Conservation (phyloP, 1,284 basidiomycete species). For the Cystobasidiaceae sp. region DNA sequence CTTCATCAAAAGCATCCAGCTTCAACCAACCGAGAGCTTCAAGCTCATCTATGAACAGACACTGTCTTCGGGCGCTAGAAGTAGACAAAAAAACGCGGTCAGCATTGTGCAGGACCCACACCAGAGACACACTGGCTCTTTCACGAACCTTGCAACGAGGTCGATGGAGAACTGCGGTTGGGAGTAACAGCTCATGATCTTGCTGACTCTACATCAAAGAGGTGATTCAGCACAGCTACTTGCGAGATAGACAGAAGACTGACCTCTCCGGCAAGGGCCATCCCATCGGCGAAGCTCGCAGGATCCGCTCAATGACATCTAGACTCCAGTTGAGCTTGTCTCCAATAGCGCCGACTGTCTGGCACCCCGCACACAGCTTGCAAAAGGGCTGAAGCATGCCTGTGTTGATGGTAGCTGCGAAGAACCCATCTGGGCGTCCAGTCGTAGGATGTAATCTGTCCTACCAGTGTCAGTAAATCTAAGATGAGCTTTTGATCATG, state of each 20-base stretch:
- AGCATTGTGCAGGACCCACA: not conserved
- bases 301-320: not conserved
- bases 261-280: constrained; percentile 16
- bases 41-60: constrained; percentile 13
- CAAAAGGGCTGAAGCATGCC: constrained; percentile 4
- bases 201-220: not conserved
- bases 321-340: constrained; percentile 19
- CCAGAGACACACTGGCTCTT: not conserved
- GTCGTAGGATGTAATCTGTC: constrained; percentile 17
- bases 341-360: constrained; percentile 15
- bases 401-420: constrained; percentile 19
- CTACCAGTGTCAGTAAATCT: not conserved
- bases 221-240: not conserved
- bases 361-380: not conserved
- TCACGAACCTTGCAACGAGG: constrained; percentile 16
- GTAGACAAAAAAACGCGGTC: not conserved
- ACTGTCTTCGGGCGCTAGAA: constrained; percentile 8
- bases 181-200: constrained; percentile 18
- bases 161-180: constrained; percentile 26
- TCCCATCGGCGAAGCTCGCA: constrained; percentile 10
- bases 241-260: not conserved
- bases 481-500: not conserved
- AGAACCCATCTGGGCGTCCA: constrained; percentile 27
- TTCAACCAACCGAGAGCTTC: constrained; percentile 20
- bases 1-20: not conserved